phyloP scores from a whole-genome alignment of 1,284 basidiomycete genomes.

The Cutaneotrichosporon daszewskae region DNA sequence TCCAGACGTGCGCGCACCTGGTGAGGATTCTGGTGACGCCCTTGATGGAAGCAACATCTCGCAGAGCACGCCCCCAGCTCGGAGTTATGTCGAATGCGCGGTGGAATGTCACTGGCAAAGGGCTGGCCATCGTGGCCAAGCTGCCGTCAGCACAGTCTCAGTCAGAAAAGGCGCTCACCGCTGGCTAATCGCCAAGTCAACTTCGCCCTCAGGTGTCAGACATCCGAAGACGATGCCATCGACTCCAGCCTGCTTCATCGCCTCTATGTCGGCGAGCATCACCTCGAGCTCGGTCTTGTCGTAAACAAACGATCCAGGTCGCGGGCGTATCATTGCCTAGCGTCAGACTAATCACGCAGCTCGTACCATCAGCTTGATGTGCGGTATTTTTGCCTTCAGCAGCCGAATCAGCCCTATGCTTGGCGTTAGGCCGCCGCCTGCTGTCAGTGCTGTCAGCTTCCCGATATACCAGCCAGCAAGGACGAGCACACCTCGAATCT shows the following conservation, averaged over 20 bases:
- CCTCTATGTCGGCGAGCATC: slow-evolving; percentile 64
- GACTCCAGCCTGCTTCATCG: slow-evolving; percentile 48
- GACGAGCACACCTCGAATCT: slow-evolving; percentile 71
- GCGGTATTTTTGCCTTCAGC: slow-evolving; percentile 53
- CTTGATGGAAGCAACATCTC: slow-evolving; percentile 54
- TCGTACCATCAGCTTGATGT: slow-evolving; percentile 61
- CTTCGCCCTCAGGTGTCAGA: slow-evolving; percentile 56
- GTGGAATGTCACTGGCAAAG: slow-evolving; percentile 71
- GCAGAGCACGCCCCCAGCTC: slow-evolving; percentile 53
- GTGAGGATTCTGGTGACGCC: slow-evolving; percentile 69
- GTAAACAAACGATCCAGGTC: slow-evolving; percentile 70
- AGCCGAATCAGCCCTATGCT: slow-evolving; percentile 61
- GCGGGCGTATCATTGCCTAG: slow-evolving; percentile 71
- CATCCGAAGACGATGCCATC: slow-evolving; percentile 67
- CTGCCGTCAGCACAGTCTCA: slow-evolving; percentile 4
- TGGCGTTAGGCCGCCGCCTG: slow-evolving; percentile 71
- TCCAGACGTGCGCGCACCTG: slow-evolving; percentile 48
- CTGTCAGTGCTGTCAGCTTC: not conserved
- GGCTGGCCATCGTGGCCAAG: slow-evolving; percentile 56
- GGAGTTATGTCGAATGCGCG: slow-evolving; percentile 71
- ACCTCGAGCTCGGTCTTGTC: slow-evolving; percentile 58
- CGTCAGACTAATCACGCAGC: not conserved
- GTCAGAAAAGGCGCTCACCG: not conserved
- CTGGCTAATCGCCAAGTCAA: slow-evolving; percentile 57
- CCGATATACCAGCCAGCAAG: slow-evolving; percentile 48